Conservation (phyloP, 495 filamentous ascomycete species). For the Penicillium paradoxum region DNA sequence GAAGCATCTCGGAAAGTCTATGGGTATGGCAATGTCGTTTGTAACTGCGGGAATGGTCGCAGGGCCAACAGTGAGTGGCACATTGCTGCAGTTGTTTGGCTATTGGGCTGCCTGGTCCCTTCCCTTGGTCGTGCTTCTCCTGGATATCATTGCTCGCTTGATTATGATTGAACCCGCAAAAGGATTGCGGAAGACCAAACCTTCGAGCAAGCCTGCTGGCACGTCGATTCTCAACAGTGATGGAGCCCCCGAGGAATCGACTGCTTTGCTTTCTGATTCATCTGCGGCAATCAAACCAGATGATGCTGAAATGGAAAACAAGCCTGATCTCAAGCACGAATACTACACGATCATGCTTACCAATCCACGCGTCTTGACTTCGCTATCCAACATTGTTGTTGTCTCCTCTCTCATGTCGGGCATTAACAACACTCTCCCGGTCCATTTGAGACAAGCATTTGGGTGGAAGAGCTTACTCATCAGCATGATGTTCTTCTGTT, state of each 20-base stretch:
- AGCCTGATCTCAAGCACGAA: background rate
- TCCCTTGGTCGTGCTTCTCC: conserved; percentile 6
- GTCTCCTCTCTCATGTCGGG: conserved; percentile 1
- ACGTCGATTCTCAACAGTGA: background rate
- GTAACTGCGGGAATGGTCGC: conserved; percentile 10
- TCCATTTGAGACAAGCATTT: conserved; percentile 11
- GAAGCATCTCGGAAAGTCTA: conserved; percentile 6
- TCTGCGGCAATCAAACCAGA: background rate
- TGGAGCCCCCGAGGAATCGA: background rate
- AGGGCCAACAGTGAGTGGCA: conserved; percentile 13
- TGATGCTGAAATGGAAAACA: background rate
- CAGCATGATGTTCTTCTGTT: conserved; percentile 14
- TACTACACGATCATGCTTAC: conserved; percentile 14
- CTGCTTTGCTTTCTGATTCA: background rate
- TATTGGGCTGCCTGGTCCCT: conserved; percentile 17
- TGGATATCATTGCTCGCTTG: conserved; percentile 12
- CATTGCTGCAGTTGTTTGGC: conserved; percentile 11
- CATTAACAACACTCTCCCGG: conserved; percentile 12
- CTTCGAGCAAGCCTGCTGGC: background rate
- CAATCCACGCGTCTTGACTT: conserved; percentile 4
- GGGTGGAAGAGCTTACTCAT: conserved; percentile 10
- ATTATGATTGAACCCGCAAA: conserved; percentile 12
- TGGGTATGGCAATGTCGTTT: conserved; percentile 14
- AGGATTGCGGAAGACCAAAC: background rate
- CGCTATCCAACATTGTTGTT: background rate